A percentile compares a stretch with the other conserved stretches of the same genome.
These are phyloP conservation scores for Pyrenula aspistea DNA, from an alignment of 495 filamentous ascomycete species.

Conservation along the genomic window DNA sequence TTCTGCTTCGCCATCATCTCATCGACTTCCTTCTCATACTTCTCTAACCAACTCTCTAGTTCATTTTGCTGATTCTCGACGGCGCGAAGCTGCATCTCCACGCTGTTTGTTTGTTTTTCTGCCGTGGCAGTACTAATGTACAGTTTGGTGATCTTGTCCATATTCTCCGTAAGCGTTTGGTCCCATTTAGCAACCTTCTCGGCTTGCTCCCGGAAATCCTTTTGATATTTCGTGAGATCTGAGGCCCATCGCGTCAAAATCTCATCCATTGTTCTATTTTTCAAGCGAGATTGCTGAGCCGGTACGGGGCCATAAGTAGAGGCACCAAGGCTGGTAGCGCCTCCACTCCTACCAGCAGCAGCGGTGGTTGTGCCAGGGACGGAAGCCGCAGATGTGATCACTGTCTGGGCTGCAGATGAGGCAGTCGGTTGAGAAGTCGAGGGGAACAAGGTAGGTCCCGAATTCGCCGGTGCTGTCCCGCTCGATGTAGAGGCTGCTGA, in stretches of 20 bases:
- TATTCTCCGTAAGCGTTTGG: conserved; percentile 78
- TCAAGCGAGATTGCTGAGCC: conserved; percentile 70
- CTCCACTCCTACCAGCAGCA: conserved; percentile 12
- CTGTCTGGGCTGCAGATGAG: conserved; percentile 9
- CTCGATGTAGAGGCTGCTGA: conserved; percentile 15
- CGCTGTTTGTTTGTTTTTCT: conserved; percentile 76
- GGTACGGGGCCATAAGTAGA: conserved; percentile 70
- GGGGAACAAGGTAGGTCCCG: conserved; percentile 12
- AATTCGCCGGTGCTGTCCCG: conserved; percentile 12
- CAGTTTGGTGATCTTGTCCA: conserved; percentile 80
- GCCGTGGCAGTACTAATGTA: conserved; percentile 82
- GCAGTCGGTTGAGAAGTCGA: conserved; percentile 12
- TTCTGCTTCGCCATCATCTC: conserved; percentile 65
- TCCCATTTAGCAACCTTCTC: conserved; percentile 84
- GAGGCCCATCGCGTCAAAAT: conserved; percentile 97
- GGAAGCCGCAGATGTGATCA: conserved; percentile 11
- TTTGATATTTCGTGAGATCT: conserved; percentile 88
- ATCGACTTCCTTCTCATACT: conserved; percentile 83
- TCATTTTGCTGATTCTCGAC: conserved; percentile 92
- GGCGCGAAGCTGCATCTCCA: conserved; percentile 75
- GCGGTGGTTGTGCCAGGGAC: conserved; percentile 16
- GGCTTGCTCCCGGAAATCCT: conserved; percentile 85
- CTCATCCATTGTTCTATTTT: conserved; percentile 99
- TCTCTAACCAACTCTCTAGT: conserved; percentile 68
- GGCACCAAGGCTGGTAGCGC: conserved; percentile 36